Evolutionary conservation across 192 early-diverging fungal genomes (phyloP), one percentile per base, ranked within the genome.

Genomic region (Coemansia brasiliensis): DNA sequence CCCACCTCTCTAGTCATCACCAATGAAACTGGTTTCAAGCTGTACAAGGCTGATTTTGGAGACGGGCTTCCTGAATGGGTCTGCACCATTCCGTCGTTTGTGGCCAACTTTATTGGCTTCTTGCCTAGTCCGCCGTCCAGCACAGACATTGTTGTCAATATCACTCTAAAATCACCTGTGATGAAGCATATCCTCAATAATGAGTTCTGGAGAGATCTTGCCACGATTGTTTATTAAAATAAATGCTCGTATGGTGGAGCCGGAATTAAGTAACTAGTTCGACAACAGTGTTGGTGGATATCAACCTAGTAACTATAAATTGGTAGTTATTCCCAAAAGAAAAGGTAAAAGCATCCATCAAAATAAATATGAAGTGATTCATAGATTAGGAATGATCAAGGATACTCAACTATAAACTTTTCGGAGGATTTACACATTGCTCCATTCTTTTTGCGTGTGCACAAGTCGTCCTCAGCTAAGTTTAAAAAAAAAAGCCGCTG

Each of bases 91-190:
- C 74, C 74, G 1, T 64, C 68, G 38, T 78, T 78, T 63, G 64
- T 64, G 0, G 74, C 69, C 20, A 72, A 78, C 63, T 72, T 78
- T 78, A 57, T 71, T 1, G 74, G 63, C 24, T 46, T 78, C n/a
- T 38, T 78, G 65, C 74, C 74, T 8, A 61, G 68, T 58, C 74
- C 74, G 21, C 63, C 73, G 20, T 37, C 51, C 0, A 65, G 74
- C 60, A 58, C 59, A 6, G 65, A 78, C 10, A 63, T 71, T 43
- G 44, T 60, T 12, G 68, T 70, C 63, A 78, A 78, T 26, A 67
- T 78, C 11, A 71, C 57, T 18, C 59, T 78, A 46, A 70, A 67
- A 41, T 49, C 51, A 4, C 51, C 39, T 7, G 74, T 71, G 2
- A 67, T 78, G 67, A 57, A 61, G 27, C 57, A 68, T 2, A 60